Base-by-base conservation (phyloP, 352 stramenopile species). In the Globisporangium apiculatum region DNA sequence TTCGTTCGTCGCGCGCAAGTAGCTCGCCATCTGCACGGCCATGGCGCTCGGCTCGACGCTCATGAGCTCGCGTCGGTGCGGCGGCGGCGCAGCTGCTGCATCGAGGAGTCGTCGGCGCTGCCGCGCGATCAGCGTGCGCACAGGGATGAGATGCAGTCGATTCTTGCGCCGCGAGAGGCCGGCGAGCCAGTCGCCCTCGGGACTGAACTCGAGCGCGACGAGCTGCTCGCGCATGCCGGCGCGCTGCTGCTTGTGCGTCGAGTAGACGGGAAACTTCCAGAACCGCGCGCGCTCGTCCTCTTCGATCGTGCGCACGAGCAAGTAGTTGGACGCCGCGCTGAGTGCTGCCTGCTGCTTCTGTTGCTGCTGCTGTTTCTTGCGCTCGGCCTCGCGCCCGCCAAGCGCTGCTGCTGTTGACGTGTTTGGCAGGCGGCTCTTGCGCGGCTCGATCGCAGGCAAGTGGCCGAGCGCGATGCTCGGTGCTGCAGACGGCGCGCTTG, bases 131-230 rank as follows among this genome's bases (percentile, higher is more conserved):
- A 95, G 63, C 38, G 57, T 72, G 2, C 81, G 65, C 18, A 95
- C 78, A 0, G 85, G 85, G 31, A 95, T 60, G 36, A 95, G 63
- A 41, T 93, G 81, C 49, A 95, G 57, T 0, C 83, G 78, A 64
- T 89, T 91, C 71, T 89, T 90, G 42, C 79, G 73, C 18, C 66
- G 76, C 7, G 79, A 92, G 18, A 93, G 64, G 8, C 74, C 82
- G 14, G 79, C 85, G 51, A 95, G 73, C 85, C 85, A 95, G 68
- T 93, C 83, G n/a, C 83, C 85, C 57, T 95, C 85, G 35, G 85
- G 85, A 40, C 72, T 81, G 65, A 95, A 95, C 46, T 85, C 75
- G 17, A 95, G 71, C 51, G 79, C 74, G 12, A 73, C 72, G 47
- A 95, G 60, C 48, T 75, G 64, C 66, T 93, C 83, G 12, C 69